Percentiles rank a stretch among this genome's conserved stretches.
phyloP scores from a whole-genome alignment of 345 rosid species.

The Pistacia atlantica region DNA sequence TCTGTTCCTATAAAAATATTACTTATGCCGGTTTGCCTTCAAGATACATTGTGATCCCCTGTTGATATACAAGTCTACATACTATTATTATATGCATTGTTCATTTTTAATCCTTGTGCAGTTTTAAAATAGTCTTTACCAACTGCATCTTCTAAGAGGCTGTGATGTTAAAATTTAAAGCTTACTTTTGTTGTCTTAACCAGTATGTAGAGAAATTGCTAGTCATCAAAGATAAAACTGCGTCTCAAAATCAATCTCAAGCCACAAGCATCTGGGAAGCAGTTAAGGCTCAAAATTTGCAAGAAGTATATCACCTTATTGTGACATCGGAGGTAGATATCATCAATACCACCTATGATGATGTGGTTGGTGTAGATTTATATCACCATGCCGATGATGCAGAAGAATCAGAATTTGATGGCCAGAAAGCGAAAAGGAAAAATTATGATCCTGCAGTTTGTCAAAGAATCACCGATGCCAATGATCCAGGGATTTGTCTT shows the following conservation, averaged over 20 bases:
- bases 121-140: neutral
- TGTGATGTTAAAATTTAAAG: constrained; percentile 5
- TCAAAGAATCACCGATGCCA: constrained; percentile 56
- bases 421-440: constrained; percentile 26
- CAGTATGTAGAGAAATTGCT: constrained; percentile 76
- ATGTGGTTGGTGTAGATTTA: constrained; percentile 35
- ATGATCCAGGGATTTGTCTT: constrained; percentile 62
- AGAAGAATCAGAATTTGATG: constrained; percentile 26
- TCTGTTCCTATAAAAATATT: too few relatives aligned
- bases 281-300: constrained; percentile 58
- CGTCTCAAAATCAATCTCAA: constrained; percentile 27
- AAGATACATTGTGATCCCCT: too few relatives aligned
- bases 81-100: too few relatives aligned
- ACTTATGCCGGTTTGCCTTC: too few relatives aligned
- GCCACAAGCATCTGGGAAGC: constrained; percentile 66
- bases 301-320: constrained; percentile 67
- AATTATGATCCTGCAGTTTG: constrained; percentile 56
- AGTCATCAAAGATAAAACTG: constrained; percentile 43
- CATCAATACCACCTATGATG: constrained; percentile 61
- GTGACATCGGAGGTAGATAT: constrained; percentile 52
- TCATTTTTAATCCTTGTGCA: neutral
- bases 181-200: constrained; percentile 17
- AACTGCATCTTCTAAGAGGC: neutral
- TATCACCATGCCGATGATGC: constrained; percentile 39
- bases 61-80: too few relatives aligned